phyloP scores from a whole-genome alignment of 495 filamentous ascomycete species.

The Amphirosellinia nigrospora region DNA sequence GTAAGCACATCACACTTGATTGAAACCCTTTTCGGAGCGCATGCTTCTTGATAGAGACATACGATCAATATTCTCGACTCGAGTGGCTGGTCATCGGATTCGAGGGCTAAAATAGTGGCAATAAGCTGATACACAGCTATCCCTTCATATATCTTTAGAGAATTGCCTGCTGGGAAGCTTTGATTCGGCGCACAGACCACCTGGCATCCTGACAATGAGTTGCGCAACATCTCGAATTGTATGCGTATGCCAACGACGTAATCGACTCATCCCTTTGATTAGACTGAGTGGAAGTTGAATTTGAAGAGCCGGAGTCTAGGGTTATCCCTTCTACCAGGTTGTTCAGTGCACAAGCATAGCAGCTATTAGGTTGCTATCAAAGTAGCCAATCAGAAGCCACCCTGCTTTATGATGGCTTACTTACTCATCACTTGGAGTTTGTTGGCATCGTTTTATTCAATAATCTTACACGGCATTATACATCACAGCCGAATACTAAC shows the following conservation, averaged over 20 bases:
- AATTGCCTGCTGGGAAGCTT: background rate
- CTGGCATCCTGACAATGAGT: background rate
- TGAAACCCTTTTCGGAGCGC: background rate
- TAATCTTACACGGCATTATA: background rate
- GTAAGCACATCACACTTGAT: too few species aligned
- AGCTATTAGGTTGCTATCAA: slow-evolving; percentile 13
- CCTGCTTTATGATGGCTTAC: background rate
- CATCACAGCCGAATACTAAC: background rate
- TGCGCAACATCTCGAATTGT: too few species aligned
- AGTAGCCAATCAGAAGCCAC: slow-evolving; percentile 23
- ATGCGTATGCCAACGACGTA: background rate
- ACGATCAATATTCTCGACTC: too few species aligned
- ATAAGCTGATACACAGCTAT: background rate
- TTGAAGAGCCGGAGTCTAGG: too few species aligned
- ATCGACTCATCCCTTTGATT: background rate
- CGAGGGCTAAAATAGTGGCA: background rate
- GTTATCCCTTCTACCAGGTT: too few species aligned
- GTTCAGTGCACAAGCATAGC: background rate
- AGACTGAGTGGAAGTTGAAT: too few species aligned
- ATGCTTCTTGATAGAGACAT: background rate
- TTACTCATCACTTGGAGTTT: background rate
- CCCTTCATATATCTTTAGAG: too few species aligned
- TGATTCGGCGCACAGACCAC: background rate
- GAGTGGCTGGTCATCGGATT: too few species aligned
- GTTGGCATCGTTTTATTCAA: background rate